Evolutionary conservation across 441 rosid genomes (phyloP), one percentile per base, ranked within the genome.

Genomic region (Daphne laureola): DNA sequence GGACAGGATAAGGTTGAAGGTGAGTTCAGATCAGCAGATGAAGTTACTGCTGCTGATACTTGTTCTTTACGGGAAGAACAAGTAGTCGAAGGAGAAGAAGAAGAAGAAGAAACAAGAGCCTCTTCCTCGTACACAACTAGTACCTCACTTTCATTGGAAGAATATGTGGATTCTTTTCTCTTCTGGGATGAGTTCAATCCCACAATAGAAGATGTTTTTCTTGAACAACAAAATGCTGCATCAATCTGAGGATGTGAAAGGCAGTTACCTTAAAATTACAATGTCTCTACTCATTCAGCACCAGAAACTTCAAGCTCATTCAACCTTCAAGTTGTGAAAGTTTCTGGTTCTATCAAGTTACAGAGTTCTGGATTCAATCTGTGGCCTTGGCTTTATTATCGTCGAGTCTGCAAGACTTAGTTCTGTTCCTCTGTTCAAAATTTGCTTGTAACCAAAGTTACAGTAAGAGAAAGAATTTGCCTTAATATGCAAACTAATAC

Each of bases 181-280:
- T 68, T 73, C 4, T 82, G 90, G 97, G 84, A 84, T 51, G 58
- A 58, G 41, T 80, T 76, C 65, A 50, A 53, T 64, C 65, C 58
- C 57, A 59, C 69, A 48, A 77, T 67, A 50, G 83, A 79, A 51
- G 78, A 76, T 41, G 62, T 70, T 31, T 67, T 66, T 48, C 67
- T 57, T 59, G 60, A 61, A 51, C 59, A 67, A 65, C 64, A 47
- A 18, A 59, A 36, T 12, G 9, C 11, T 31, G 4, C 9, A 11
- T 31, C 38, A 7, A 31, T 31, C 38, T 31, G 11, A 31, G 11
- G n/a, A n/a, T n/a, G n/a, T n/a, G n/a, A n/a, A 31, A 31, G 7
- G 38, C 9, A 31, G 11, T 31, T 8, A 31, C 7, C 38, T 31
- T 31, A 31, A 31, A 31, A 31, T 31, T 31, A 31, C 8, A 31